Conservation (phyloP, 495 filamentous ascomycete genomes). For the Schizothecium vesticola region DNA sequence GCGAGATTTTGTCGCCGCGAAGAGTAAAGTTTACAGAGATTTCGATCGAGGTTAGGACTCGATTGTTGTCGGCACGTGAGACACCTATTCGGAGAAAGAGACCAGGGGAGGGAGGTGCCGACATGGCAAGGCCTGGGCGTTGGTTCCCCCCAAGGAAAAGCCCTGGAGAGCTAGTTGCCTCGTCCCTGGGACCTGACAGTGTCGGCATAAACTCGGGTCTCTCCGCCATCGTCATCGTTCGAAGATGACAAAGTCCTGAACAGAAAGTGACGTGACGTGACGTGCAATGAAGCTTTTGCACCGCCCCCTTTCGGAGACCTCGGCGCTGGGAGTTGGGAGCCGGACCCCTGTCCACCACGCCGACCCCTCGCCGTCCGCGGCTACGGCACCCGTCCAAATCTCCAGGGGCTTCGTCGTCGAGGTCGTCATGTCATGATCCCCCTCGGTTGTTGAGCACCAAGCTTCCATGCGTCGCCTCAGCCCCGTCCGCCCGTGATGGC, state of each 20-base stretch:
- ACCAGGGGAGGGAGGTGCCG: not conserved
- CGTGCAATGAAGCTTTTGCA: constrained; percentile 1
- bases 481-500: not conserved
- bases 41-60: not conserved
- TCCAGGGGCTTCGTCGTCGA: not conserved
- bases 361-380: not conserved
- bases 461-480: not conserved
- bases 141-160: not conserved
- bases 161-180: not conserved
- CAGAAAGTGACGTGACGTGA: not conserved
- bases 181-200: not conserved
- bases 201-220: not conserved
- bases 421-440: no score
- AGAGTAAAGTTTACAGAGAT: not conserved
- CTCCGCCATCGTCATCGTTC: not conserved
- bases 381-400: not conserved
- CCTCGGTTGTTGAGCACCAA: no score
- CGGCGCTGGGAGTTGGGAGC: not conserved
- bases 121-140: not conserved
- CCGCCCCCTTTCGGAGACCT: not conserved
- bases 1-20: not conserved
- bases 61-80: not conserved
- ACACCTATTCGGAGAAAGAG: not conserved
- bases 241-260: not conserved
- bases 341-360: not conserved